Evolutionary conservation across 768 basidiomycete species (phyloP).

Genomic region (Psilocybe sp.): DNA sequence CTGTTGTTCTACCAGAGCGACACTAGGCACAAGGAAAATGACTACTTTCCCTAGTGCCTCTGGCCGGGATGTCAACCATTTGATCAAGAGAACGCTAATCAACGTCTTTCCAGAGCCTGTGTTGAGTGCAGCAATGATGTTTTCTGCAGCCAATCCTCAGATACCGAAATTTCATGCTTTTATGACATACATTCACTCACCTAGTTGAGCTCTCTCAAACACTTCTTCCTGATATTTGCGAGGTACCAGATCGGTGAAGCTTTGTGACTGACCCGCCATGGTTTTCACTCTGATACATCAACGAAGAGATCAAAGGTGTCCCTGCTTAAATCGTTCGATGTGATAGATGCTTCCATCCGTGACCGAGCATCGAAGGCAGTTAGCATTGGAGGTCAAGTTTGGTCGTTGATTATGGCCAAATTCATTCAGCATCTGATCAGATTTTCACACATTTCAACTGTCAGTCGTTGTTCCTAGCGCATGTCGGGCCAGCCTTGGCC

Average conservation of each 20-base stretch:
- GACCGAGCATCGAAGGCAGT: not conserved
- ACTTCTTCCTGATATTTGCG: slow-evolving; percentile 73
- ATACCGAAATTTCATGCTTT: not conserved
- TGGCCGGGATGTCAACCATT: slow-evolving; percentile 63
- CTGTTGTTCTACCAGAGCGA: slow-evolving; percentile 84
- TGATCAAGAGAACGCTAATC: slow-evolving; percentile 71
- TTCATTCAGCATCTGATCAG: too few relatives aligned
- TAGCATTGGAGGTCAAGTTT: not conserved
- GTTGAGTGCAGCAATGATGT: slow-evolving; percentile 71
- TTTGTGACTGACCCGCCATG: not conserved
- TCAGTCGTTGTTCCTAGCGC: too few relatives aligned
- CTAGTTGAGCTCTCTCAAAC: slow-evolving; percentile 55
- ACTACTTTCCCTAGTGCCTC: slow-evolving; percentile 53
- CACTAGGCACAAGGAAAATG: slow-evolving; percentile 84
- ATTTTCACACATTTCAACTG: too few relatives aligned
- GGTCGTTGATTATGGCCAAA: not conserved
- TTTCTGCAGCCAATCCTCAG: slow-evolving; percentile 36
- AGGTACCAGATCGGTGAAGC: slow-evolving; percentile 18
- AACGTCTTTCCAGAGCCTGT: slow-evolving; percentile 82
- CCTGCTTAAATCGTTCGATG: not conserved
- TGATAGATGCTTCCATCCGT: not conserved
- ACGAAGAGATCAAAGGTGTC: not conserved
- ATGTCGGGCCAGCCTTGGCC: too few relatives aligned
- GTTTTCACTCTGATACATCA: not conserved
- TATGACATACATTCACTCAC: slow-evolving; percentile 17